phyloP scores from a whole-genome alignment of 1,284 basidiomycete genomes.

The Flammula alnicola region DNA sequence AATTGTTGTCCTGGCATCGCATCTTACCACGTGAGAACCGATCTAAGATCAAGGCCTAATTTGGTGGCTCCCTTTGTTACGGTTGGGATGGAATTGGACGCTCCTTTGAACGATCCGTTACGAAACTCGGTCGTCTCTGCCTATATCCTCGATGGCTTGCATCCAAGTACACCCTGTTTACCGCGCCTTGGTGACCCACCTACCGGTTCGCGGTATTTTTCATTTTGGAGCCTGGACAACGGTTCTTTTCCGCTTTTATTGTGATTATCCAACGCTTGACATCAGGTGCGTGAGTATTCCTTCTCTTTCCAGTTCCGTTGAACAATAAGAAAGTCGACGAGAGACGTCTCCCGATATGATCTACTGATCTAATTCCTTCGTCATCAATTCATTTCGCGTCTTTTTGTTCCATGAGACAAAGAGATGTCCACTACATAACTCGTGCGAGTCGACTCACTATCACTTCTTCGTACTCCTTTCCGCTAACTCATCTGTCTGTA shows the following conservation, averaged over 20 bases:
- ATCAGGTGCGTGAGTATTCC: conserved; percentile 22
- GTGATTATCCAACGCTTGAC: conserved; percentile 17
- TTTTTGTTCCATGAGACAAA: conserved; percentile 38
- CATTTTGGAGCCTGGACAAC: conserved; percentile 22
- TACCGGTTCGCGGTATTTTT: conserved; percentile 14
- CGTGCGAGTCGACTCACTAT: not conserved
- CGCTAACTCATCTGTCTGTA: conserved; percentile 11
- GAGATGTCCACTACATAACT: conserved; percentile 25
- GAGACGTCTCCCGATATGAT: conserved; percentile 34
- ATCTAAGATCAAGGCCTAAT: conserved; percentile 24
- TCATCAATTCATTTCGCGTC: conserved; percentile 31
- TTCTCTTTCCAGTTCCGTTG: conserved; percentile 11
- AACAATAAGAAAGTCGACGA: conserved; percentile 40
- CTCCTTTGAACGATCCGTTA: conserved; percentile 36
- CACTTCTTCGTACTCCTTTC: conserved; percentile 12
- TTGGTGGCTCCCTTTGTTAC: conserved; percentile 32
- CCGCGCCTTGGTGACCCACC: conserved; percentile 11
- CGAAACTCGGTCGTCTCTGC: conserved; percentile 14
- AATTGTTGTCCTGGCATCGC: conserved; percentile 14
- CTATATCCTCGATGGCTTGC: conserved; percentile 15
- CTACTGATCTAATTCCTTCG: conserved; percentile 30
- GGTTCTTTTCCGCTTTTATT: conserved; percentile 14
- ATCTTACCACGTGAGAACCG: conserved; percentile 21
- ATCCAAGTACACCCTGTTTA: conserved; percentile 1
- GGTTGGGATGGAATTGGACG: conserved; percentile 31